These are phyloP conservation scores for Dryadomyces quercus-mongolicae DNA, from an alignment of 2,329 filamentous ascomycete species.

Conservation along the genomic window DNA sequence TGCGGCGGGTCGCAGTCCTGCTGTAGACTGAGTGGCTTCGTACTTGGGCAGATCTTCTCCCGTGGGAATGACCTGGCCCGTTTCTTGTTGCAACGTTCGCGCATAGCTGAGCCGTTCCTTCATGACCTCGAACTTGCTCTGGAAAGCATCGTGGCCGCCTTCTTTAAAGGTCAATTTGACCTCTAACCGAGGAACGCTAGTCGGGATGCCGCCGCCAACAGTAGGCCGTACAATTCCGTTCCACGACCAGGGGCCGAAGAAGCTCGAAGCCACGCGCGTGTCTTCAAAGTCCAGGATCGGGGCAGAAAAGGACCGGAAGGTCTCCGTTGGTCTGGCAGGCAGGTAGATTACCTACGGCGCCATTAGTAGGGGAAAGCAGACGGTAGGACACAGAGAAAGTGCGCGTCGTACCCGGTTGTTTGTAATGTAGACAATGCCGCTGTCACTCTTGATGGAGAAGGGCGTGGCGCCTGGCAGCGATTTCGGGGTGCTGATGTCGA, in stretches of 20 bases:
- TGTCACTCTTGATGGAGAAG: conserved; percentile 60
- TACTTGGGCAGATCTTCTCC: conserved; percentile 85
- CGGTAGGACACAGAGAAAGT: not conserved
- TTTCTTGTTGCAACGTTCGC: conserved; percentile 60
- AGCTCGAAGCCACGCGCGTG: conserved; percentile 74
- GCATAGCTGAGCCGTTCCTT: conserved; percentile 75
- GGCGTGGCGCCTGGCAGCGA: conserved; percentile 50
- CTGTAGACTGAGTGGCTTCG: conserved; percentile 36
- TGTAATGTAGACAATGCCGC: conserved; percentile 68
- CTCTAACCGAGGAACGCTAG: conserved; percentile 60
- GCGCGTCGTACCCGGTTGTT: conserved; percentile 58
- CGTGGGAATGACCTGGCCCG: conserved; percentile 50
- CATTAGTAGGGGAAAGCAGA: not conserved
- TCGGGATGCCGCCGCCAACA: conserved; percentile 68
- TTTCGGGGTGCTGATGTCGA: conserved; percentile 61
- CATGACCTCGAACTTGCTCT: conserved; percentile 68
- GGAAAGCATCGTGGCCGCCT: conserved; percentile 88
- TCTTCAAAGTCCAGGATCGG: conserved; percentile 83
- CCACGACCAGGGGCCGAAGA: conserved; percentile 91
- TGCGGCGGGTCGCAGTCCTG: conserved; percentile 12
- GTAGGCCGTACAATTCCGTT: conserved; percentile 69
- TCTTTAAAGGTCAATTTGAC: conserved; percentile 86
- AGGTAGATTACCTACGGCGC: conserved; percentile 68
- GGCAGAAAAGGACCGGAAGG: conserved; percentile 77
- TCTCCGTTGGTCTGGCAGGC: conserved; percentile 53